Percentiles rank a stretch among this genome's conserved stretches.
phyloP scores from a whole-genome alignment of 495 filamentous ascomycete species.

The Niebla homalea region DNA sequence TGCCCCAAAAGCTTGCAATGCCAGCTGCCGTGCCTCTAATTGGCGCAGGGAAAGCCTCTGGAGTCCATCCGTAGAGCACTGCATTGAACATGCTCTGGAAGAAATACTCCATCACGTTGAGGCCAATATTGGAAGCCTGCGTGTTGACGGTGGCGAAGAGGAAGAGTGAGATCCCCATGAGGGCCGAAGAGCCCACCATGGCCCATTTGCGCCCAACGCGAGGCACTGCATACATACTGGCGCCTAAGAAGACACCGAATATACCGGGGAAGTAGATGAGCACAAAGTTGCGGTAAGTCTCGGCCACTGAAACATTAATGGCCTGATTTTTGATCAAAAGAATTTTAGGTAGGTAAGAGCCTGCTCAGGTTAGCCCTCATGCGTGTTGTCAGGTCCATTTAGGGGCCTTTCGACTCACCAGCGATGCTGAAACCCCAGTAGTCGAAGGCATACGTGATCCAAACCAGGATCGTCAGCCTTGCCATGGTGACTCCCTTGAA shows the following conservation, averaged over 20 bases:
- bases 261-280: constrained; percentile 34
- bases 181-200: constrained; percentile 31
- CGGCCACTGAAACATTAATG: constrained; percentile 19
- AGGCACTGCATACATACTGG: constrained; percentile 26
- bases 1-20: constrained; percentile 36
- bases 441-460: constrained; percentile 31
- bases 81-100: constrained; percentile 41
- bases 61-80: constrained; percentile 44
- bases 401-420: constrained; percentile 10
- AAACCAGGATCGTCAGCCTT: constrained; percentile 28
- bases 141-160: constrained; percentile 31
- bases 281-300: constrained; percentile 31
- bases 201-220: constrained; percentile 30
- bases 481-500: constrained; percentile 24
- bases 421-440: constrained; percentile 34
- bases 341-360: constrained; percentile 29
- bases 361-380: constrained; percentile 11
- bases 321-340: constrained; percentile 26
- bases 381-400: not conserved
- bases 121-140: constrained; percentile 28
- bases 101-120: constrained; percentile 36
- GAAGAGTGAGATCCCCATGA: constrained; percentile 34
- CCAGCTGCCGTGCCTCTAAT: constrained; percentile 41
- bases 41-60: constrained; percentile 41
- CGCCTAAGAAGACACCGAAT: constrained; percentile 29